Conservation (phyloP, 495 filamentous ascomycete species). For the Aspergillus mulundensis region DNA sequence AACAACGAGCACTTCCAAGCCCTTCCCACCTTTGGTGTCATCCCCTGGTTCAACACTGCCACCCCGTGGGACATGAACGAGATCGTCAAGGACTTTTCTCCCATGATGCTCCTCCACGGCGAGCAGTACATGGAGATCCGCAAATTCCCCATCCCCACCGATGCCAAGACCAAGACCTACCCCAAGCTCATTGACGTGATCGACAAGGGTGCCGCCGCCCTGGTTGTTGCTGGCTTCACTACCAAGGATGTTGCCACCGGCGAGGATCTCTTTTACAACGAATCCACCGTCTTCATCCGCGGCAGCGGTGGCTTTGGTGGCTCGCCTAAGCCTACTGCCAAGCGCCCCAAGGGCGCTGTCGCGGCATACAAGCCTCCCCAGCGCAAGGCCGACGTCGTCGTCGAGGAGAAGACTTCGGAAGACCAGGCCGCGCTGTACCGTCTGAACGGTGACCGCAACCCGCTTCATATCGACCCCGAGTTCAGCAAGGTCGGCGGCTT, state of each 20-base stretch:
- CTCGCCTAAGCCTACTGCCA: slow-evolving; percentile 66
- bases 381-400: slow-evolving; percentile 72
- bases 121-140: slow-evolving; percentile 97
- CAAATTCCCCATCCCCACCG: slow-evolving; percentile 90
- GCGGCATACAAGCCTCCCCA: slow-evolving; percentile 73
- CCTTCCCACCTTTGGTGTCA: slow-evolving; percentile 89
- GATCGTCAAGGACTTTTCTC: slow-evolving; percentile 88
- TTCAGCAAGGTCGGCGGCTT: slow-evolving; percentile 96
- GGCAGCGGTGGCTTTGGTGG: slow-evolving; percentile 92
- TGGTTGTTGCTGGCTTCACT: slow-evolving; percentile 73
- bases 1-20: slow-evolving; percentile 86
- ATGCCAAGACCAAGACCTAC: slow-evolving; percentile 72
- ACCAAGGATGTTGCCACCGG: slow-evolving; percentile 76
- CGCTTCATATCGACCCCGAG: slow-evolving; percentile 89
- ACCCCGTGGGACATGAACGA: slow-evolving; percentile 77
- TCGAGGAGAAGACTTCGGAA: slow-evolving; percentile 85
- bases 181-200: slow-evolving; percentile 89
- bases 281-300: slow-evolving; percentile 84
- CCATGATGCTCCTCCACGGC: slow-evolving; percentile 99
- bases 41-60: slow-evolving; percentile 85
- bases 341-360: slow-evolving; percentile 68
- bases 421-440: slow-evolving; percentile 97
- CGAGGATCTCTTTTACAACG: slow-evolving; percentile 95
- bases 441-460: slow-evolving; percentile 88
- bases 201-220: slow-evolving; percentile 89